phyloP scores from a whole-genome alignment of 1,284 basidiomycete genomes.

The Pisolithus thermaeus region DNA sequence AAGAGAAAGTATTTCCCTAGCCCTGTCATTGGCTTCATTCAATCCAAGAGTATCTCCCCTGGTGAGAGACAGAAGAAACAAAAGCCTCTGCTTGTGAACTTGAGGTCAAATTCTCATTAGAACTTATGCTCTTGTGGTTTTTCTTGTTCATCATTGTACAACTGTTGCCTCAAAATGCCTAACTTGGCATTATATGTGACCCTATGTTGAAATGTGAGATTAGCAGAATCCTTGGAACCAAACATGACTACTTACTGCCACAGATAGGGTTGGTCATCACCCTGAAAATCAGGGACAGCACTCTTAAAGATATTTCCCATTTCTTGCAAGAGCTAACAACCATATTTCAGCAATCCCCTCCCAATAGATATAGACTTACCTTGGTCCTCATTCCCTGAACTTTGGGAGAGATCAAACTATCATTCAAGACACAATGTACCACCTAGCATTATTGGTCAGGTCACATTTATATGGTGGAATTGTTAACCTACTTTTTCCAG shows the following conservation, averaged over 20 bases:
- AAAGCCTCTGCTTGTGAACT: no score
- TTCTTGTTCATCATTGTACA: not conserved
- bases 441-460: not conserved
- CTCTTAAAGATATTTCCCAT: not conserved
- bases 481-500: not conserved
- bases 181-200: not conserved
- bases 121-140: no score
- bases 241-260: not conserved
- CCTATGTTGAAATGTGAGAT: not conserved
- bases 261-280: not conserved
- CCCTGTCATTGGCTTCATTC: no score
- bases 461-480: not conserved
- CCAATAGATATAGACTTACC: not conserved
- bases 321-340: not conserved
- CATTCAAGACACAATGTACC: not conserved
- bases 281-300: not conserved
- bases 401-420: not conserved
- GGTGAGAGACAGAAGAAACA: no score
- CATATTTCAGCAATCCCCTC: not conserved
- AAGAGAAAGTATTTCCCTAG: no score
- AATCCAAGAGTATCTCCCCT: no score
- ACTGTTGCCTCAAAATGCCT: not conserved
- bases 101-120: no score
- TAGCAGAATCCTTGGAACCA: not conserved
- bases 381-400: not conserved